Evolutionary conservation across 1,284 basidiomycete genomes (phyloP).

Genomic region (Wallemia ichthyophaga): DNA sequence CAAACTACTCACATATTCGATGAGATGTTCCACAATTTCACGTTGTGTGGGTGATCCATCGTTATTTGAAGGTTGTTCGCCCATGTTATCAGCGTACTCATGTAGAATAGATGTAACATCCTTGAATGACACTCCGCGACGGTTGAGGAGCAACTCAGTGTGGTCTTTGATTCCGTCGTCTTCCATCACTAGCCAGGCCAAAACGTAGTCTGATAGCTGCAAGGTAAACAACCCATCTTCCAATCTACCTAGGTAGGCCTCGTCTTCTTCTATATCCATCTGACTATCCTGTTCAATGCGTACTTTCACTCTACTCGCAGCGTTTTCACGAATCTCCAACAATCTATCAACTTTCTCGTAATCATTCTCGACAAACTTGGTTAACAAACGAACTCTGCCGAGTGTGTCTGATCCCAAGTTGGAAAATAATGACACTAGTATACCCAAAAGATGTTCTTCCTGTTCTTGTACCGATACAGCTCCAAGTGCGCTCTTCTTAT

Average conservation of each 20-base stretch:
- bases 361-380: conserved; percentile 70
- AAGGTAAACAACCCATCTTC: conserved; percentile 65
- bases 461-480: conserved; percentile 24
- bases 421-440: conserved; percentile 62
- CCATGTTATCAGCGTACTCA: conserved; percentile 39
- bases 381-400: conserved; percentile 45
- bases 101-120: conserved; percentile 34
- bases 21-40: conserved; percentile 36
- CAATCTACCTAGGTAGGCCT: conserved; percentile 51
- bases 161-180: conserved; percentile 76
- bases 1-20: conserved; percentile 27
- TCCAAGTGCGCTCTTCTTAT: conserved; percentile 20
- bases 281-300: conserved; percentile 23
- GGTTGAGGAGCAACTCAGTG: conserved; percentile 35
- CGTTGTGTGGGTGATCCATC: conserved; percentile 24
- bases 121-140: conserved; percentile 32
- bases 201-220: conserved; percentile 68
- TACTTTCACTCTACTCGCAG: conserved; percentile 26
- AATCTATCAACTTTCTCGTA: conserved; percentile 85
- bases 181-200: conserved; percentile 91
- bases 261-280: conserved; percentile 31
- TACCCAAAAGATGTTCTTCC: conserved; percentile 54
- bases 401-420: conserved; percentile 63
- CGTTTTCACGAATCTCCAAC: conserved; percentile 50
- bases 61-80: conserved; percentile 16